Conservation (phyloP, 2,329 filamentous ascomycete genomes). For the Pseudogymnoascus sp. region DNA sequence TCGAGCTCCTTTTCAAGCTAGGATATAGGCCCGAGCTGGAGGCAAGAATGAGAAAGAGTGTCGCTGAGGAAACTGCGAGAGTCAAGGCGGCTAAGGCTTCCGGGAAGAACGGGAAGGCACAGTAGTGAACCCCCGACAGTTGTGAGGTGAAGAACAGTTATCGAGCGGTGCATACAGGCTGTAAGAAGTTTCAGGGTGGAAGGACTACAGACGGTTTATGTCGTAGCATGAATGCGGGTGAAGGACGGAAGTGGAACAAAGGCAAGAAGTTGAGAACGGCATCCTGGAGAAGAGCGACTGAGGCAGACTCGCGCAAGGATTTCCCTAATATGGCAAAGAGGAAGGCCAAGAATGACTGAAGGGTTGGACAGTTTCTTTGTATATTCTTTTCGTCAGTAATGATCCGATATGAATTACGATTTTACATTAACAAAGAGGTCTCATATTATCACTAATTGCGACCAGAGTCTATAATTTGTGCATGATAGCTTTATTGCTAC, state of each 20-base stretch:
- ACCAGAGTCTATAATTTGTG: neutral
- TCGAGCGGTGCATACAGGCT: neutral
- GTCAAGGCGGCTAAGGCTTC: conserved; percentile 39
- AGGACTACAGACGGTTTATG: neutral
- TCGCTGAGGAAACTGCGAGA: conserved; percentile 62
- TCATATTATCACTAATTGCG: neutral
- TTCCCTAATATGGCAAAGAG: neutral
- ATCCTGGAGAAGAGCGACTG: neutral
- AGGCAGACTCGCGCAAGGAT: neutral
- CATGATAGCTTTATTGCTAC: neutral
- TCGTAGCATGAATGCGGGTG: neutral
- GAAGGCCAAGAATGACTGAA: neutral
- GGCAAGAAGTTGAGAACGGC: neutral
- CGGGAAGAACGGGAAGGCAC: conserved; percentile 39
- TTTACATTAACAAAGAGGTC: neutral
- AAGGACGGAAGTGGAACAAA: neutral
- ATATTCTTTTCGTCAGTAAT: conserved; percentile 4
- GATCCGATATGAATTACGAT: conserved; percentile 4
- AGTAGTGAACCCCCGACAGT: conserved; percentile 23
- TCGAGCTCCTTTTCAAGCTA: conserved; percentile 82
- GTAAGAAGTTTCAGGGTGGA: neutral
- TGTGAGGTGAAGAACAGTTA: neutral
- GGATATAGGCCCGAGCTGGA: conserved; percentile 88
- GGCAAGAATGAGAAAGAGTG: conserved; percentile 66
- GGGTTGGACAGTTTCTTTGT: neutral